phyloP scores from a whole-genome alignment of 1,139 yeast species.

The Taphrina communis region DNA sequence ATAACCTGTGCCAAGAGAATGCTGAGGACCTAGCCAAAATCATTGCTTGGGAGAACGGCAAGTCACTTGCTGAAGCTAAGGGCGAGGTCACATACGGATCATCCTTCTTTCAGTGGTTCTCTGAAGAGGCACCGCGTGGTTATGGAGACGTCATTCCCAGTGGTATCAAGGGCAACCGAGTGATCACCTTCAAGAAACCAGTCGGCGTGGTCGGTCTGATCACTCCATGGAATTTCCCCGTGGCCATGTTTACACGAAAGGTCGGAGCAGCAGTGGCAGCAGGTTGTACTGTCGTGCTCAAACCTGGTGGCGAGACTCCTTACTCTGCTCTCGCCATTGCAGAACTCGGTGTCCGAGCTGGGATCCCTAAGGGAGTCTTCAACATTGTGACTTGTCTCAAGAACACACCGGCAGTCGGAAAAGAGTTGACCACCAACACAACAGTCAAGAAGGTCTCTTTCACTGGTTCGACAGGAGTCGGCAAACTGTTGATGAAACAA shows the following conservation, averaged over 20 bases:
- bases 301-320: constrained; percentile 92
- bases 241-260: constrained; percentile 91
- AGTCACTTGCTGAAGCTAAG: constrained; percentile 74
- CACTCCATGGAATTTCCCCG: constrained; percentile 97
- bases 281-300: constrained; percentile 87
- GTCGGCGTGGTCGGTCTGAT: constrained; percentile 74
- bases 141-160: constrained; percentile 79
- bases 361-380: constrained; percentile 82
- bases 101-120: constrained; percentile 83
- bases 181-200: constrained; percentile 54
- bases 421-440: constrained; percentile 70
- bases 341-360: constrained; percentile 69
- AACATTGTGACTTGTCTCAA: constrained; percentile 65
- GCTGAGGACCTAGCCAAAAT: constrained; percentile 75
- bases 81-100: constrained; percentile 84
- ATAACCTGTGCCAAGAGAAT: constrained; percentile 68
- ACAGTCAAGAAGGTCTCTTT: constrained; percentile 76
- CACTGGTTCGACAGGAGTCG: constrained; percentile 88
- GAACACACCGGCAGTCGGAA: constrained; percentile 63
- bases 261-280: constrained; percentile 77
- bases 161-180: constrained; percentile 60
- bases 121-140: constrained; percentile 82
- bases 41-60: constrained; percentile 83
- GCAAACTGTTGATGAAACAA: constrained; percentile 78
- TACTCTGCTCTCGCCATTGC: constrained; percentile 83